Evolutionary conservation across 768 basidiomycete species (phyloP).

Genomic region (Antrodiella citrinella): DNA sequence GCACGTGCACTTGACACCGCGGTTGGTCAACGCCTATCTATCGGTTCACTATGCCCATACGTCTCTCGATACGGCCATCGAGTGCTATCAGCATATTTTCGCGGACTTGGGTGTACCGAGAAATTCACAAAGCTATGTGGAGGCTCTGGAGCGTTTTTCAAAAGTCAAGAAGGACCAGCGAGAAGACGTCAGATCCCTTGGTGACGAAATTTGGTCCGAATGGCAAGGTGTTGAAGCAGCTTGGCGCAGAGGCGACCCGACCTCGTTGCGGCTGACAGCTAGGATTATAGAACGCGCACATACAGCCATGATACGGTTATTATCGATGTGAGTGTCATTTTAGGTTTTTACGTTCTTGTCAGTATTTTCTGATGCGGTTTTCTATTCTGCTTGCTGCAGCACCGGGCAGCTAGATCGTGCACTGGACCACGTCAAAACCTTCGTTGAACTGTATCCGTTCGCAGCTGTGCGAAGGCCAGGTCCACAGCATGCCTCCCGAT

Average conservation of each 20-base stretch:
- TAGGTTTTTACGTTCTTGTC: background rate
- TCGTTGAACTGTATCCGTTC: constrained; percentile 61
- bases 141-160: constrained; percentile 63
- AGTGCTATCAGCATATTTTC: constrained; percentile 45
- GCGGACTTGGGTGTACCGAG: constrained; percentile 31
- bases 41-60: constrained; percentile 63
- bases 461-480: constrained; percentile 24
- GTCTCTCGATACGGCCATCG: constrained; percentile 37
- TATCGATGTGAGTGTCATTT: constrained; percentile 45
- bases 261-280: constrained; percentile 13
- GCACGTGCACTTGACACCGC: constrained; percentile 47
- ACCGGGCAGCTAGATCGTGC: constrained; percentile 44
- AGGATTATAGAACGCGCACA: constrained; percentile 65
- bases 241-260: constrained; percentile 23
- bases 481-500: constrained; percentile 41
- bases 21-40: constrained; percentile 74
- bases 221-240: constrained; percentile 47
- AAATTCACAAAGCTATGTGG: constrained; percentile 51
- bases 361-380: background rate
- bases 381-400: constrained; percentile 26
- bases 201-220: constrained; percentile 54
- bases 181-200: constrained; percentile 40
- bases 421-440: constrained; percentile 47
- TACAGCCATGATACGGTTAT: constrained; percentile 56
- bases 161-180: constrained; percentile 34